Percentiles rank a stretch among this genome's conserved stretches.
Evolutionary conservation across 768 basidiomycete species (phyloP).

Genomic region (Phlegmacium glaucopus): DNA sequence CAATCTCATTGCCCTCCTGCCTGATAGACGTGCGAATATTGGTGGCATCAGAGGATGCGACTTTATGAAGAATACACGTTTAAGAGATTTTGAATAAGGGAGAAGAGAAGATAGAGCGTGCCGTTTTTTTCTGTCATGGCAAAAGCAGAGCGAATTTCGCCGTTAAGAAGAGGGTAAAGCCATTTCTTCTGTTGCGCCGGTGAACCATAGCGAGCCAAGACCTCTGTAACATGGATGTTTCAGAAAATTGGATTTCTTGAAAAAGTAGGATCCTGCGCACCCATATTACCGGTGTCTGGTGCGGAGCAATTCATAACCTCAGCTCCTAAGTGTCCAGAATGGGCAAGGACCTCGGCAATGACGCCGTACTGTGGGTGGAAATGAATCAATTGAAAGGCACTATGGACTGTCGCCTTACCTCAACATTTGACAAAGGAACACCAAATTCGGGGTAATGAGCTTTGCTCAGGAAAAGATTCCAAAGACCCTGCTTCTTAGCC

Average conservation of each 20-base stretch:
- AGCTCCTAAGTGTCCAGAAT: constrained; percentile 76
- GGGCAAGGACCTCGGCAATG: constrained; percentile 94
- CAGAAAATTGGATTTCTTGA: neutral
- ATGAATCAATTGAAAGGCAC: neutral
- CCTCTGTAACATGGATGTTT: constrained; percentile 57
- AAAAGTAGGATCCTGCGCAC: constrained; percentile 35
- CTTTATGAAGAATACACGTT: constrained; percentile 32
- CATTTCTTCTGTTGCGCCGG: constrained; percentile 89
- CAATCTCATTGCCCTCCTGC: constrained; percentile 81
- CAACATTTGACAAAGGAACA: constrained; percentile 88
- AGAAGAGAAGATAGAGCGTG: constrained; percentile 23
- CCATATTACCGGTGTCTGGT: constrained; percentile 98
- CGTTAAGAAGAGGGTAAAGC: constrained; percentile 83
- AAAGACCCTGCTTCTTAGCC: constrained; percentile 86
- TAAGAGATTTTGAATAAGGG: constrained; percentile 3
- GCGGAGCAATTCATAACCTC: constrained; percentile 93
- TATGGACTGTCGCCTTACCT: constrained; percentile 45
- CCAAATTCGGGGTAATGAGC: constrained; percentile 88
- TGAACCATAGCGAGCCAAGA: constrained; percentile 91
- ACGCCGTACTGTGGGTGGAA: constrained; percentile 77
- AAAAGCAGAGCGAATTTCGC: constrained; percentile 92
- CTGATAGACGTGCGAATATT: constrained; percentile 89
- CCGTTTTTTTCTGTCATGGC: constrained; percentile 96
- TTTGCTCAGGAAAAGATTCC: constrained; percentile 97
- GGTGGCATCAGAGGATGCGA: constrained; percentile 93